Evolutionary conservation across 192 early-diverging fungal species (phyloP).

Genomic region (Radiomyces spectabilis): DNA sequence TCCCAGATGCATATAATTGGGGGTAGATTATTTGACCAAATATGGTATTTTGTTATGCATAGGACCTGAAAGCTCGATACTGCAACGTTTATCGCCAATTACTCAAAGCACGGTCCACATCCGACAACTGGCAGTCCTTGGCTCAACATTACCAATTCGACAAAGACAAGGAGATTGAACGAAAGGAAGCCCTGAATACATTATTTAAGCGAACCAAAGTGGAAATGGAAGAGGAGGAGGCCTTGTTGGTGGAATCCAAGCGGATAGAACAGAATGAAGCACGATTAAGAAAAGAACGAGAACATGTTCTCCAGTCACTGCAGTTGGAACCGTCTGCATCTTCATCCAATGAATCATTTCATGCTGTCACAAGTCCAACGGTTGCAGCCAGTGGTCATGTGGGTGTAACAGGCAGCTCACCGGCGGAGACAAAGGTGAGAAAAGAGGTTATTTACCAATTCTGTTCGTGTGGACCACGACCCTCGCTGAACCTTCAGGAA

Average conservation of each 20-base stretch:
- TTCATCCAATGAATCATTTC: conserved; percentile 8
- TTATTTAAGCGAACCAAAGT: conserved; percentile 70
- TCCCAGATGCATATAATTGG: no score
- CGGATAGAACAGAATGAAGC: conserved; percentile 78
- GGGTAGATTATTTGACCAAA: no score
- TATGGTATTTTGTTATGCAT: no score
- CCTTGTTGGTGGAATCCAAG: conserved; percentile 68
- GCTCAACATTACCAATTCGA: conserved; percentile 38
- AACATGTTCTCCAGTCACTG: conserved; percentile 61
- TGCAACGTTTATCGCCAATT: conserved; percentile 62
- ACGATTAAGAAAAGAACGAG: conserved; percentile 70
- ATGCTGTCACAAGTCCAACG: background rate
- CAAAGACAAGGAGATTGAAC: conserved; percentile 60
- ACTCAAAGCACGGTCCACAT: conserved; percentile 40
- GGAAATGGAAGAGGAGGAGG: conserved; percentile 82
- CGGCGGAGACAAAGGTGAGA: no score
- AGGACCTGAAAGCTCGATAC: conserved; percentile 88
- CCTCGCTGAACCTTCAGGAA: background rate
- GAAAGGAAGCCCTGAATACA: conserved; percentile 71
- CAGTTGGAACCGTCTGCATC: conserved; percentile 20
- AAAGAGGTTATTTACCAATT: no score
- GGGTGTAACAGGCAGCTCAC: no score
- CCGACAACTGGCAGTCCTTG: conserved; percentile 10
- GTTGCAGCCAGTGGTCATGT: background rate
- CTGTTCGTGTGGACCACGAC: no score